phyloP scores from a whole-genome alignment of 2,329 filamentous ascomycete species.

The Samsoniella hepiali region DNA sequence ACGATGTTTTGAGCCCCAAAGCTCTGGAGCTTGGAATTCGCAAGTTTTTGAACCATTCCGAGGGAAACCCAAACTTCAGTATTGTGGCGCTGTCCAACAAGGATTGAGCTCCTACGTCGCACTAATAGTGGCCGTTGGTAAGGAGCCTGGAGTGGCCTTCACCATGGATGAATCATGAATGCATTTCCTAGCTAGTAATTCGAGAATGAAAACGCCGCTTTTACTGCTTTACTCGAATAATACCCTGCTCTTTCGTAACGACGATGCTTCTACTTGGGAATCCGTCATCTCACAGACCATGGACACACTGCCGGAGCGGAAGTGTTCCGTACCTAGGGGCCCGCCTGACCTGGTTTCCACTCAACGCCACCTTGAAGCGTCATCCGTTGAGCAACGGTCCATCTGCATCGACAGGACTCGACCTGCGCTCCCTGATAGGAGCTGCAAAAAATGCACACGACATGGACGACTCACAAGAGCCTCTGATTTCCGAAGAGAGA shows the following conservation, averaged over 20 bases:
- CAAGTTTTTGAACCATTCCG: constrained; percentile 38
- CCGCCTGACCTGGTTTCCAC: constrained; percentile 4
- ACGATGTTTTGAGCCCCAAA: constrained; percentile 63
- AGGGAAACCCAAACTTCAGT: constrained; percentile 39
- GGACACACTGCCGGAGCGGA: too few relatives aligned
- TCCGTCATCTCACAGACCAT: too few relatives aligned
- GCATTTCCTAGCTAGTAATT: too few relatives aligned
- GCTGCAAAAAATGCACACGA: constrained; percentile 1
- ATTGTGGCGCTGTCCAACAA: constrained; percentile 35
- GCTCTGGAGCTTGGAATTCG: constrained; percentile 61
- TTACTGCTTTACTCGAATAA: too few relatives aligned
- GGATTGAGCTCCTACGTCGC: not conserved
- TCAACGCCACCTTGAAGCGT: not conserved
- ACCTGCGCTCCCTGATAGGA: not conserved
- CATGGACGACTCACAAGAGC: constrained; percentile 39
- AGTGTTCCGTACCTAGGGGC: too few relatives aligned
- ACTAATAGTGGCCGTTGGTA: not conserved
- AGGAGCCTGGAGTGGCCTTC: too few relatives aligned
- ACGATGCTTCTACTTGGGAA: too few relatives aligned
- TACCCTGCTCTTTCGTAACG: too few relatives aligned
- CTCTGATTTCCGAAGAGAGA: constrained; percentile 34
- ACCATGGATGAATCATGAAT: too few relatives aligned
- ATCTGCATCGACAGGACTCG: not conserved
- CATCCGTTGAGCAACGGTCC: not conserved
- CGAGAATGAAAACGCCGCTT: too few relatives aligned